Base-by-base conservation (phyloP, 805 yeast species). In the Nakazawaea ishiwadae region DNA sequence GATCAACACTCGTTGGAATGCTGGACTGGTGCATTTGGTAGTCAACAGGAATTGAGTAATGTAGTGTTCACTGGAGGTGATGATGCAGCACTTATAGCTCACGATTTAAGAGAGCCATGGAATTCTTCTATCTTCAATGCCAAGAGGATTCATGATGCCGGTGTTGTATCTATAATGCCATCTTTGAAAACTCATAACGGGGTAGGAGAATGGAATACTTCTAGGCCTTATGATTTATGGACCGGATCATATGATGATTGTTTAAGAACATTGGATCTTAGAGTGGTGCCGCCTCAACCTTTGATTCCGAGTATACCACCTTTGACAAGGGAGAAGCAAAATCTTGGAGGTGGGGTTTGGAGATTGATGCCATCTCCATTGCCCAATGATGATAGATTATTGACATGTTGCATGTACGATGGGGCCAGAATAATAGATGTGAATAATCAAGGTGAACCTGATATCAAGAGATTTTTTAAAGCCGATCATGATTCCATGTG, bases 291-390 rank as follows among this genome's bases (percentile, higher is more conserved):
- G 52, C 62, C 57, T 39, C 36, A 46, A 54, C 50, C 64, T 51
- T 49, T 66, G 67, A 51, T 56, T 58, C 63, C 59, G 18, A 81
- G 84, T 1, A 52, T 66, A n/a, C 63, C 73, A 1, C 91, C 91
- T 0, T 61, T 59, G 23, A 65, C 68, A 0, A 54, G 57, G 5
- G 59, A 66, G 11, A 63, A 65, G 32, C 58, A 66, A 21, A 73
- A 81, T 35, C 64, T 93, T 3, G 90, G 88, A 1, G 98, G 99
- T 5, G 99, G 99, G 1, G 98, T 91, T 3, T 91, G 99, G 99
- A 68, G 96, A 51, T 68, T 93, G 44, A 64, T 79, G 6, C 96
- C 96, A 2, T 68, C 76, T 15, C 75, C 79, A 0, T 41, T 48
- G 0, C 50, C 54, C 4, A 50, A 54, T 11, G 68, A 66, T 26